Percentiles rank a stretch among this genome's conserved stretches.
Conservation (phyloP, 768 basidiomycete species). For the Omphalotus guepiniiformis region DNA sequence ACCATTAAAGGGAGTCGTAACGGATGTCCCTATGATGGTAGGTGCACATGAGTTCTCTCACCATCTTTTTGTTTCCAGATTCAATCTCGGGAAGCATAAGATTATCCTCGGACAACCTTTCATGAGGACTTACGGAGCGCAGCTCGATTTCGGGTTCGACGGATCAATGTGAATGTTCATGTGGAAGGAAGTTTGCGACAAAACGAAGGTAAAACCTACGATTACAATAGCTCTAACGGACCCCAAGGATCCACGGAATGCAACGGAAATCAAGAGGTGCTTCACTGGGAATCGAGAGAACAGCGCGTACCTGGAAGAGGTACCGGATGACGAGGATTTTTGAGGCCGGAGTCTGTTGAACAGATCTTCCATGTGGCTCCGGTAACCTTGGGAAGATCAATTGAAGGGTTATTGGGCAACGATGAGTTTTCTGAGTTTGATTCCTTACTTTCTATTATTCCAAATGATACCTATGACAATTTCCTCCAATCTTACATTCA, state of each 20-base stretch:
- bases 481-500: constrained; percentile 6
- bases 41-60: constrained; percentile 20
- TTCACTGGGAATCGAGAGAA: too few species aligned
- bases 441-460: constrained; percentile 8
- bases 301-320: too few species aligned
- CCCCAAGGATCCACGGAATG: too few species aligned
- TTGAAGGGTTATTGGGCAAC: constrained; percentile 10
- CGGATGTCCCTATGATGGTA: constrained; percentile 13
- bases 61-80: constrained; percentile 21
- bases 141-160: too few species aligned
- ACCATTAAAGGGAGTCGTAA: constrained; percentile 12
- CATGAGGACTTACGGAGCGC: too few species aligned
- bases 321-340: neutral
- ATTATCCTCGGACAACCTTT: constrained; percentile 16
- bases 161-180: too few species aligned
- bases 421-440: constrained; percentile 3
- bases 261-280: too few species aligned
- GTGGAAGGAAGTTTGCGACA: too few species aligned
- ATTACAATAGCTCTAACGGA: too few species aligned
- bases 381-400: constrained; percentile 11
- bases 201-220: too few species aligned
- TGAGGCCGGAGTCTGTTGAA: neutral
- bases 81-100: constrained; percentile 9
- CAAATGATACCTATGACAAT: constrained; percentile 12
- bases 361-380: neutral